A percentile compares a stretch with the other conserved stretches of the same genome.
These are phyloP conservation scores for Fusarium heterosporum DNA, from an alignment of 2,329 filamentous ascomycete species.

Conservation along the genomic window DNA sequence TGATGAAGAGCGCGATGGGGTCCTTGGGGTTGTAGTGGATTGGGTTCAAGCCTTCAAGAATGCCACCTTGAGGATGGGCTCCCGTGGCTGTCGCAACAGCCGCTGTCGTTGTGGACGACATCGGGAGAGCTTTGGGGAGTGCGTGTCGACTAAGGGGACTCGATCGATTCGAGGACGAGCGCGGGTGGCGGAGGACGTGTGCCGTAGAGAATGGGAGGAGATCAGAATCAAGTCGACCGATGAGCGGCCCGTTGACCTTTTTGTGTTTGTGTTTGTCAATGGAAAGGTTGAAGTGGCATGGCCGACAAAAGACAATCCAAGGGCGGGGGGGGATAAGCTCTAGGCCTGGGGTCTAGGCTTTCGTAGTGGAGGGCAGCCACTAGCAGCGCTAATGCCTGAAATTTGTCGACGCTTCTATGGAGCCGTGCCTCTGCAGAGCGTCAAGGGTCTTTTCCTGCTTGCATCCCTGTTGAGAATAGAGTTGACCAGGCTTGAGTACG, in stretches of 20 bases:
- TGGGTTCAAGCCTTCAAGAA: constrained; percentile 78
- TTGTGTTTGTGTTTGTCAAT: neutral
- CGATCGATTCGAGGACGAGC: neutral
- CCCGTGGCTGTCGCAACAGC: constrained; percentile 48
- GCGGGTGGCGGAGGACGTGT: neutral
- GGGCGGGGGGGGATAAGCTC: neutral
- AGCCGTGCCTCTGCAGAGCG: neutral
- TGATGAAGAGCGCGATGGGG: constrained; percentile 66
- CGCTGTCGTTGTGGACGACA: constrained; percentile 18
- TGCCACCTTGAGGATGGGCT: constrained; percentile 64
- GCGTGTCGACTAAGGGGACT: neutral
- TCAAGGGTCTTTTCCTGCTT: neutral
- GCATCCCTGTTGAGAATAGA: neutral
- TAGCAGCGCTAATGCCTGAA: neutral
- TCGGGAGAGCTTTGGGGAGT: neutral
- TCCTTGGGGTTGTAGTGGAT: constrained; percentile 75
- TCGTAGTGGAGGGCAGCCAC: constrained; percentile 4
- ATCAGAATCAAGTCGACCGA: neutral
- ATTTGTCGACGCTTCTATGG: neutral
- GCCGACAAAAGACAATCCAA: neutral
- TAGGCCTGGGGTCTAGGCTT: constrained; percentile 7
- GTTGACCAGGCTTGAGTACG: neutral
- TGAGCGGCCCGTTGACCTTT: neutral
- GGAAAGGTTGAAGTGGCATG: neutral
- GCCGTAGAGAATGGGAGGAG: neutral